These are phyloP conservation scores for Cenchrus fungigraminus DNA, from an alignment of 176 grass and related monocot genomes.

Conservation along the genomic window DNA sequence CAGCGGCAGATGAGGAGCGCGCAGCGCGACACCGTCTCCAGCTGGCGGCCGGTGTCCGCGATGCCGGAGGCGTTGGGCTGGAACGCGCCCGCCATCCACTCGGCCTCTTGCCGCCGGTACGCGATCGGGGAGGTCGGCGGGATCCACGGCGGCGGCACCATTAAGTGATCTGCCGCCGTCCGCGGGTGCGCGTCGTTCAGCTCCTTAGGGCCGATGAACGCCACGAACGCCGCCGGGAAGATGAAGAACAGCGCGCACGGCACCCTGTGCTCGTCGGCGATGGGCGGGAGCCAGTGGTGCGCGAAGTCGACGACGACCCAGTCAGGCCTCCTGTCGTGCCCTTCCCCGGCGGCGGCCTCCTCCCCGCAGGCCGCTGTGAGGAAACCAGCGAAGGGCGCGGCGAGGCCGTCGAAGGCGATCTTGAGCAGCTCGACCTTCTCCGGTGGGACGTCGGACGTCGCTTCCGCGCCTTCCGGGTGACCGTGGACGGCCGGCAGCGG, in stretches of 20 bases:
- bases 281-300: conserved; percentile 39
- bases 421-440: conserved; percentile 42
- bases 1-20: background rate
- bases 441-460: conserved; percentile 38
- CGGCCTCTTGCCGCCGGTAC: conserved; percentile 21
- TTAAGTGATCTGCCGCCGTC: background rate
- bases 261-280: conserved; percentile 33
- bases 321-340: conserved; percentile 13
- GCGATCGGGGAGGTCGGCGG: background rate
- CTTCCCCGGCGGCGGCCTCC: background rate
- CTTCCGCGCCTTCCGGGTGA: conserved; percentile 33
- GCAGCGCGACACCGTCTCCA: background rate
- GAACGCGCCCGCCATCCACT: background rate
- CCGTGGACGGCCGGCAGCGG: conserved; percentile 2
- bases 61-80: background rate
- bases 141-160: background rate
- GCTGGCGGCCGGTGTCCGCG: background rate
- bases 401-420: conserved; percentile 51
- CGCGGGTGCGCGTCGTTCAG: background rate
- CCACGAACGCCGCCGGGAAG: background rate
- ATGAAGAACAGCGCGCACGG: background rate
- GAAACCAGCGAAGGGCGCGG: background rate
- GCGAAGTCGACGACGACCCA: conserved; percentile 58
- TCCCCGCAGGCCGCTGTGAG: too few relatives aligned
- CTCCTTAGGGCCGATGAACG: background rate